Percentiles rank a stretch among this genome's conserved stretches.
Conservation (phyloP, 2,329 filamentous ascomycete genomes). For the Penicillium sp. region DNA sequence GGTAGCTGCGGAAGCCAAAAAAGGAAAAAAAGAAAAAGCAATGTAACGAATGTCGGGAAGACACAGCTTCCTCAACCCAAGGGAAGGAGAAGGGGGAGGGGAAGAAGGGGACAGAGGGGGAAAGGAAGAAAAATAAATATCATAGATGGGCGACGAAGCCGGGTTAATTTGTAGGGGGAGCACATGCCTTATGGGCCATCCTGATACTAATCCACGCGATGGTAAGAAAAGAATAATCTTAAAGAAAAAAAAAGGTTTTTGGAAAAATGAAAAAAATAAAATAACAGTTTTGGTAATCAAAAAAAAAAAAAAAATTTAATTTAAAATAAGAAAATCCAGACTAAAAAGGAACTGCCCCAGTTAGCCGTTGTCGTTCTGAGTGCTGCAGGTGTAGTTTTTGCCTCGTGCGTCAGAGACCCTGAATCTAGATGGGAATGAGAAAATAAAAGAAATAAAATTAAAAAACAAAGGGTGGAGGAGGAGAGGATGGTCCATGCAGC, state of each 20-base stretch:
- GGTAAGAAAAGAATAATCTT: constrained; percentile 10
- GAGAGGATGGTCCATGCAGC: constrained; percentile 42
- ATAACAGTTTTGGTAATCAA: not conserved
- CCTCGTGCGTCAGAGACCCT: constrained; percentile 48
- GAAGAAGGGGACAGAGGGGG: constrained; percentile 19
- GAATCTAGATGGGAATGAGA: constrained; percentile 48
- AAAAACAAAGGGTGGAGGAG: constrained; percentile 17
- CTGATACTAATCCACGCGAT: constrained; percentile 15
- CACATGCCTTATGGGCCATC: constrained; percentile 29
- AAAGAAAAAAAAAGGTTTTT: constrained; percentile 7
- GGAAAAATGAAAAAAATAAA: constrained; percentile 14
- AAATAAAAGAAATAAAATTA: too few relatives aligned
- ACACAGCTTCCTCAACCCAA: constrained; percentile 28
- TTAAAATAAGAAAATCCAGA: constrained; percentile 17
- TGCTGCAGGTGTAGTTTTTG: constrained; percentile 47
- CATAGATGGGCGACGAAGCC: constrained; percentile 17
- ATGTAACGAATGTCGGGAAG: constrained; percentile 34
- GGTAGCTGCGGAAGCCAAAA: constrained; percentile 14
- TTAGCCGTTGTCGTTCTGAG: constrained; percentile 43
- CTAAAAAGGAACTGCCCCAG: constrained; percentile 13
- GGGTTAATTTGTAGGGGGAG: constrained; percentile 29
- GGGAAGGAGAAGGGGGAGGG: constrained; percentile 18
- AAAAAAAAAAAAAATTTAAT: constrained; percentile 13
- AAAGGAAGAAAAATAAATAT: constrained; percentile 14
- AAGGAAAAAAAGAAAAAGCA: constrained; percentile 24